These are phyloP conservation scores for Chlorella sp. DNA, from an alignment of 139 green algal species.

Conservation along the genomic window DNA sequence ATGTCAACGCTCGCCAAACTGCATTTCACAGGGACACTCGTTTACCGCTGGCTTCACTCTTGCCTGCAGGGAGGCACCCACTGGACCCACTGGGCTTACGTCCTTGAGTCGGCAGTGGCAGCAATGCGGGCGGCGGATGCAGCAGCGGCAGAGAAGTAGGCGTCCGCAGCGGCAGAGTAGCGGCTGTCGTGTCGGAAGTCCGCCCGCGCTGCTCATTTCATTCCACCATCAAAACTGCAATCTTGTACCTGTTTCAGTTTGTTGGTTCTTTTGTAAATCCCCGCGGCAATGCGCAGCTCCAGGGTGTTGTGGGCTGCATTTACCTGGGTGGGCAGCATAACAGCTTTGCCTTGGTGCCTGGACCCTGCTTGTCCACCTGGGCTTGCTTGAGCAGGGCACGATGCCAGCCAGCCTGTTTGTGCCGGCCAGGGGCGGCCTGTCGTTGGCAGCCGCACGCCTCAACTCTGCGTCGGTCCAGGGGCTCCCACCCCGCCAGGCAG, in stretches of 20 bases:
- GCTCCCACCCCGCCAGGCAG: not conserved
- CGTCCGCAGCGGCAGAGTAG: too few species aligned
- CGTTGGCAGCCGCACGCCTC: too few species aligned
- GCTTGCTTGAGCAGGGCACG: not conserved
- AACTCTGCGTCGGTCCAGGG: too few species aligned
- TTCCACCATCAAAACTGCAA: not conserved
- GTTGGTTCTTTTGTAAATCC: not conserved
- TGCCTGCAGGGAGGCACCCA: slow-evolving; percentile 80
- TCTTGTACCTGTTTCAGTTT: not conserved
- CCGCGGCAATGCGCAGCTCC: too few species aligned
- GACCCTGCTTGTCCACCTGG: not conserved
- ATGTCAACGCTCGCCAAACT: too few species aligned
- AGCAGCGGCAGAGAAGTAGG: not conserved
- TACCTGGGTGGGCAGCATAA: too few species aligned
- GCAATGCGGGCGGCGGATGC: slow-evolving; percentile 38
- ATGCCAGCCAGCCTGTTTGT: not conserved
- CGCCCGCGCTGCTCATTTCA: not conserved
- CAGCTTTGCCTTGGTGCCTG: too few species aligned
- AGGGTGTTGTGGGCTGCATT: too few species aligned
- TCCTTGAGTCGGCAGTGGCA: slow-evolving; percentile 45
- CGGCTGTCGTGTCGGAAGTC: too few species aligned
- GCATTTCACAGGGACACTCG: too few species aligned
- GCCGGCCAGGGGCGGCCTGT: too few species aligned
- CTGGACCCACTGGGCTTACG: slow-evolving; percentile 88
- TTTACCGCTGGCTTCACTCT: too few species aligned